Evolutionary conservation across 208 protist genomes (phyloP).

Genomic region (Acanthamoeba royreba): DNA sequence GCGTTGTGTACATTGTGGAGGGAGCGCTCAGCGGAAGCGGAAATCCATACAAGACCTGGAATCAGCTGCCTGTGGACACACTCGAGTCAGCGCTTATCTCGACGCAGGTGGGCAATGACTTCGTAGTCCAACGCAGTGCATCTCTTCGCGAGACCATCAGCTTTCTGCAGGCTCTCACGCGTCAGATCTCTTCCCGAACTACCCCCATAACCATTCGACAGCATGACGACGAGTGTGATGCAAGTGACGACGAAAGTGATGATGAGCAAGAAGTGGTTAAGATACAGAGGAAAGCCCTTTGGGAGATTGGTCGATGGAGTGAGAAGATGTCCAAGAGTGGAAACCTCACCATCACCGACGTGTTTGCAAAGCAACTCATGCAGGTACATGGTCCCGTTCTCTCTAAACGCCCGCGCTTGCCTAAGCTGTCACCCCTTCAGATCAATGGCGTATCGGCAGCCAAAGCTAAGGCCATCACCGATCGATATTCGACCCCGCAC

Average conservation of each 20-base stretch:
- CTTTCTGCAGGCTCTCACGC: not conserved
- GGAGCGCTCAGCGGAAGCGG: not conserved
- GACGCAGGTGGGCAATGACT: not conserved
- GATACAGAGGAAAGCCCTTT: not conserved
- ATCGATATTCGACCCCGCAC: not conserved
- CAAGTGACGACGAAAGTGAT: not conserved
- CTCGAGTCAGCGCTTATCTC: slow-evolving; percentile 2
- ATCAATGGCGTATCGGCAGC: not conserved
- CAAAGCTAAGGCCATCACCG: not conserved
- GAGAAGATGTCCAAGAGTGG: not conserved
- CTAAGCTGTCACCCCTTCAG: no score
- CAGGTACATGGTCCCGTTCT: no score
- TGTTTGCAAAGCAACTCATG: not conserved
- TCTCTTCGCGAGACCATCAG: not conserved
- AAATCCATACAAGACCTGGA: not conserved
- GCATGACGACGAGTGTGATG: not conserved
- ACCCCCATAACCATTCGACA: not conserved
- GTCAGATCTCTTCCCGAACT: not conserved
- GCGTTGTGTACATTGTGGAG: slow-evolving; percentile 12
- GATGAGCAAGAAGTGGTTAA: not conserved
- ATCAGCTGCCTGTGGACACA: not conserved
- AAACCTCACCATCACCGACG: slow-evolving; percentile 1
- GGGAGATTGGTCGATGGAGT: slow-evolving; percentile 27
- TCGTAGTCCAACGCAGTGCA: not conserved
- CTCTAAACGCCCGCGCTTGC: no score